Evolutionary conservation across 352 stramenopile species (phyloP).

Genomic region (Phytophthora parvispora): DNA sequence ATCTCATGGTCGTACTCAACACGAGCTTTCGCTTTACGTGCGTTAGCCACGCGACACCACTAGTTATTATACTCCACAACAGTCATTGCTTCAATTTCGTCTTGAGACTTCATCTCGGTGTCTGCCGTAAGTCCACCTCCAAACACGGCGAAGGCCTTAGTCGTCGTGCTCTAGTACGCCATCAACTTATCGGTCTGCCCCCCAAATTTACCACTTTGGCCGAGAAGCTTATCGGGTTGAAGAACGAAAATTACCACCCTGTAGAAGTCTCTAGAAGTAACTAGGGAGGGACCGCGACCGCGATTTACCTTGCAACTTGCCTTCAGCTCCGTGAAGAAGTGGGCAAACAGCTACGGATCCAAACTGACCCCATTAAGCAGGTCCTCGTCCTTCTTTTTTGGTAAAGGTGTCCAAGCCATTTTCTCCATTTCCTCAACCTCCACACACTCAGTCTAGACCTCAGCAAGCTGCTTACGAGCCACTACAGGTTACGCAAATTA

Average conservation of each 20-base stretch:
- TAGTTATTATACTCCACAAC: not conserved
- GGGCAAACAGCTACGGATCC: not conserved
- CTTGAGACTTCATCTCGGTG: not conserved
- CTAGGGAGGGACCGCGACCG: not conserved
- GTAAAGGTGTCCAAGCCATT: not conserved
- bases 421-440: slow-evolving; percentile 1
- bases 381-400: not conserved
- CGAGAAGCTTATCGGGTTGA: not conserved
- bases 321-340: not conserved
- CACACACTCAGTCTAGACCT: not conserved
- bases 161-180: not conserved
- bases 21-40: not conserved
- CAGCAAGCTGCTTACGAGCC: not conserved
- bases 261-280: not conserved
- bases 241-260: not conserved
- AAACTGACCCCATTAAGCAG: not conserved
- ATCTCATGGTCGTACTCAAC: not conserved
- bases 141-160: not conserved
- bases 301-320: not conserved
- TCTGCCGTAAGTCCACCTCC: not conserved
- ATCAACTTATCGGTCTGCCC: not conserved
- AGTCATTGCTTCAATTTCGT: not conserved
- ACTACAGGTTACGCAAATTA: not conserved
- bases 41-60: not conserved
- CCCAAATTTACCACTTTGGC: not conserved